Evolutionary conservation across 2,329 filamentous ascomycete genomes (phyloP).

Genomic region (Ascochyta fabae): DNA sequence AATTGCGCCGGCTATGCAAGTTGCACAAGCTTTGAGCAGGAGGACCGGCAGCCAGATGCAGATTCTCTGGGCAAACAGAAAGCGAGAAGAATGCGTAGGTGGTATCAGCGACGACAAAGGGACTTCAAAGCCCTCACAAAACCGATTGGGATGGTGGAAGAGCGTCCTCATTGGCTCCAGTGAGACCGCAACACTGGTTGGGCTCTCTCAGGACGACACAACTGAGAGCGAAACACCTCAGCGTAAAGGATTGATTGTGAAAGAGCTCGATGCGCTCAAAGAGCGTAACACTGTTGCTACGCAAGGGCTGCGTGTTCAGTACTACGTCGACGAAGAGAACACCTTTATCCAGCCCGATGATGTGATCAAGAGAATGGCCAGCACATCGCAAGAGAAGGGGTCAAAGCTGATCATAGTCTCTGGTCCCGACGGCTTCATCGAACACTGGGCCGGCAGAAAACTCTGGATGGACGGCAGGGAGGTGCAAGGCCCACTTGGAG

Average conservation of each 20-base stretch:
- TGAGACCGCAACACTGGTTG: slow-evolving; percentile 13
- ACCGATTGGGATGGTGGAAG: slow-evolving; percentile 36
- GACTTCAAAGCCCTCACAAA: slow-evolving; percentile 6
- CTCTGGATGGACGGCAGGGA: slow-evolving; percentile 75
- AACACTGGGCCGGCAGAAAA: slow-evolving; percentile 80
- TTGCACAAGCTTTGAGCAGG: slow-evolving; percentile 68
- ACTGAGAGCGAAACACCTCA: slow-evolving; percentile 1
- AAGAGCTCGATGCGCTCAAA: slow-evolving; percentile 69
- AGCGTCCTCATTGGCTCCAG: slow-evolving; percentile 30
- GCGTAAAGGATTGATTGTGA: slow-evolving; percentile 60
- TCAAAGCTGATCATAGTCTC: slow-evolving; percentile 81
- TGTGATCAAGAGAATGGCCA: slow-evolving; percentile 39
- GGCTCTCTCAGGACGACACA: slow-evolving; percentile 10
- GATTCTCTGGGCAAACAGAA: slow-evolving; percentile 83
- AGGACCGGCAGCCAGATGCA: slow-evolving; percentile 59
- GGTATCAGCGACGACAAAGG: slow-evolving; percentile 59
- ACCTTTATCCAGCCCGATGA: slow-evolving; percentile 62
- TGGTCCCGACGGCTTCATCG: slow-evolving; percentile 88
- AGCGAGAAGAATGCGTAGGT: slow-evolving; percentile 68
- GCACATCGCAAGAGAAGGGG: slow-evolving; percentile 44
- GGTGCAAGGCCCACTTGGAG: slow-evolving; percentile 75
- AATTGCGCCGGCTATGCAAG: slow-evolving; percentile 86
- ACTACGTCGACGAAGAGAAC: slow-evolving; percentile 83
- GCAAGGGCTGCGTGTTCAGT: slow-evolving; percentile 61
- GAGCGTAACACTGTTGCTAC: slow-evolving; percentile 26